phyloP scores from a whole-genome alignment of 2,329 filamentous ascomycete genomes.

The Aspergillus glaucus region DNA sequence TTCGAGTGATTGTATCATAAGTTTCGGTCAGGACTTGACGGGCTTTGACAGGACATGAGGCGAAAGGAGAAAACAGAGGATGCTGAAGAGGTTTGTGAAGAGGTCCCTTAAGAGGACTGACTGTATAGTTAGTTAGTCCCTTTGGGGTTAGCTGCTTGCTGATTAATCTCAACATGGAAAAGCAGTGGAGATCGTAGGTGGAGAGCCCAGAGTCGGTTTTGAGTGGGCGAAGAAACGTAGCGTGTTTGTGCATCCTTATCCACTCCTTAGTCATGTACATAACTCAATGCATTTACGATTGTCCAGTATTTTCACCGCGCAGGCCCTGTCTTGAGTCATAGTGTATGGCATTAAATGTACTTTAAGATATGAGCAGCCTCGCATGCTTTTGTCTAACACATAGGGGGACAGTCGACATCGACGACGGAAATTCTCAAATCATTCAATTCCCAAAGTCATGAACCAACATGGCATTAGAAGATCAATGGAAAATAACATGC shows the following conservation, averaged over 20 bases:
- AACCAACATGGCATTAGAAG: conserved; percentile 1
- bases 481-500: conserved; percentile 5
- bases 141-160: not conserved
- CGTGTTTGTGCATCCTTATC: no score
- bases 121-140: not conserved
- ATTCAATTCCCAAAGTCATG: not conserved
- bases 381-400: conserved; percentile 3
- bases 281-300: no score
- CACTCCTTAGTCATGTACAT: no score
- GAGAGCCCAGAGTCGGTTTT: no score
- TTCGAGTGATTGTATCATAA: not conserved
- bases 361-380: conserved; percentile 9
- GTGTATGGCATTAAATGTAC: not conserved
- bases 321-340: not conserved
- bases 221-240: no score
- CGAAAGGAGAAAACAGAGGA: not conserved
- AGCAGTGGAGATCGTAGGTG: not conserved
- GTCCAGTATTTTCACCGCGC: no score
- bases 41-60: not conserved
- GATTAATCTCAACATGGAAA: not conserved
- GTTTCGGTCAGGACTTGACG: not conserved
- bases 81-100: not conserved
- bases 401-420: conserved; percentile 1
- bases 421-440: conserved; percentile 3
- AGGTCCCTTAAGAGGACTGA: not conserved